Evolutionary conservation across 345 rosid genomes (phyloP), one percentile per base, ranked within the genome.

Genomic region (Brassica rapa): DNA sequence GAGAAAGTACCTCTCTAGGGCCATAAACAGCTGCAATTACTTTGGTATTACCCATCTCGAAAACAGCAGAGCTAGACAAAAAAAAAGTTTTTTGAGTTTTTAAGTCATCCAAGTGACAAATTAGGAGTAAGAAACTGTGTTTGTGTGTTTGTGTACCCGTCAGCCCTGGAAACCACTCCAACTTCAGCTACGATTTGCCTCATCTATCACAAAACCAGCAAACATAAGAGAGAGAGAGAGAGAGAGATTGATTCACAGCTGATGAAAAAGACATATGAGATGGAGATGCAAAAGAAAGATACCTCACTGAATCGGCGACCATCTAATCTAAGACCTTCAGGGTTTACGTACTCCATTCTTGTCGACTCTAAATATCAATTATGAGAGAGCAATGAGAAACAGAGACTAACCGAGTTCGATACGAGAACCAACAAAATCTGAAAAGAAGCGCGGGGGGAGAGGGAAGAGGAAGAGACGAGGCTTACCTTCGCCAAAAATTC

Each of bases 11-110:
- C 99, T 93, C 96, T 84, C 98, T 86, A 1, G 97, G 99, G 25
- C 98, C 98, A 86, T 91, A 93, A 9, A 90, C 99, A 61, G 96
- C 98, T 60, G 97, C 99, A 53, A 93, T 90, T 23, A 91, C 98
- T 89, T 90, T 91, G 21, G 98, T 91, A 83, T 95, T 91, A 55
- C 96, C 97, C 97, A 95, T 93, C 86, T 93, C 98, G 25, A 93
- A 95, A 76, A 87, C 83, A 79, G 96, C 96, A 81, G 97, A 95
- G 10, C 97, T 91, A 51, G 21, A 80, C 5, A 27, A 0, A 2
- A 39, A 53, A 78, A 53, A 41, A 19, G 19, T 19, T 19, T n/a
- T 43, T 0, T 0, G 3, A 25, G 4, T 68, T 51, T 76, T 63
- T 15, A 7, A 4, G 3, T 32, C 24, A 70, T 33, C 29, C 0